These are phyloP conservation scores for Psilocybe cyanescens DNA, from an alignment of 768 basidiomycete genomes.

Conservation along the genomic window DNA sequence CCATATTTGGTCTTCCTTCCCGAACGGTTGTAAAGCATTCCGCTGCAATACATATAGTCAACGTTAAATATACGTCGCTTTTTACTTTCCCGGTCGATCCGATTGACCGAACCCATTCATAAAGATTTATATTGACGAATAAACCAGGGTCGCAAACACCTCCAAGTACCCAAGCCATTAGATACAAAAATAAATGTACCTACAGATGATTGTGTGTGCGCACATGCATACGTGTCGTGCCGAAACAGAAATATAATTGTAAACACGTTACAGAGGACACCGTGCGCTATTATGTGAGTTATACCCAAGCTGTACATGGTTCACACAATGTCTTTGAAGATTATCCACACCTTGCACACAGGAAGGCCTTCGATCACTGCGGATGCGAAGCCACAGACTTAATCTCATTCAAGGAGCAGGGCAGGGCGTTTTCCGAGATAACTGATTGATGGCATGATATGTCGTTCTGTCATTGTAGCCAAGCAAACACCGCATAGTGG, in stretches of 20 bases:
- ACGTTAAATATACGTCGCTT: neutral
- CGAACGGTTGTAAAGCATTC: neutral
- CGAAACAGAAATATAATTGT: too few species aligned
- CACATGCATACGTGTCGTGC: too few species aligned
- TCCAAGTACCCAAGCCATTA: too few species aligned
- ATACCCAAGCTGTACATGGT: neutral
- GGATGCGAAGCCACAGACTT: neutral
- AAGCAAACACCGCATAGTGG: conserved; percentile 1
- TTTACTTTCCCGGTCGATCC: neutral
- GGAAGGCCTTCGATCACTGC: neutral
- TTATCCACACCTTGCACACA: neutral
- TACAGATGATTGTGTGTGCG: too few species aligned
- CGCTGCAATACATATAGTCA: neutral
- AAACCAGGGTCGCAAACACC: too few species aligned
- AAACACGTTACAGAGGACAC: too few species aligned
- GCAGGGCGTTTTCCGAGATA: neutral
- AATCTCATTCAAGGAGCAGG: neutral
- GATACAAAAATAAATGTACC: too few species aligned
- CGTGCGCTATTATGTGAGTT: neutral
- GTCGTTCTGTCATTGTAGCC: neutral
- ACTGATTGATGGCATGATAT: neutral
- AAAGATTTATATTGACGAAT: neutral
- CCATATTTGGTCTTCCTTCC: neutral
- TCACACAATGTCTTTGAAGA: neutral
- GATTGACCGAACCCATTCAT: neutral